phyloP scores from a whole-genome alignment of 371 early-diverging fungal species.

The Blakeslea trispora region DNA sequence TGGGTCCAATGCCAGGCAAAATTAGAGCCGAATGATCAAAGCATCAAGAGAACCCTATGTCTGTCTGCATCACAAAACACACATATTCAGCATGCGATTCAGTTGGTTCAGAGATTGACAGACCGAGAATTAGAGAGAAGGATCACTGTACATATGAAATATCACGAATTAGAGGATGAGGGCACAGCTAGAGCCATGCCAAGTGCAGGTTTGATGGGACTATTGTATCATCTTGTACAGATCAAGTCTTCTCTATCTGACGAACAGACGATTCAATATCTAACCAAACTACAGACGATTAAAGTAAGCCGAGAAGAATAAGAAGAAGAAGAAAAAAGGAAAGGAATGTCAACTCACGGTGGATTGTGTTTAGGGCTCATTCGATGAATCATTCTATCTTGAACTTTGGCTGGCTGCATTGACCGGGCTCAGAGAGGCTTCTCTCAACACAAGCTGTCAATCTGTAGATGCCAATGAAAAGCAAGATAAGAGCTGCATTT shows the following conservation, averaged over 20 bases:
- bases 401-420: slow-evolving; percentile 50
- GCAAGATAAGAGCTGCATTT: slow-evolving; percentile 20
- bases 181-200: slow-evolving; percentile 58
- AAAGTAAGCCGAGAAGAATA: slow-evolving; percentile 30
- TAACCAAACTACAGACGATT: slow-evolving; percentile 46
- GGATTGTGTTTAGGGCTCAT: slow-evolving; percentile 46
- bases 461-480: slow-evolving; percentile 1
- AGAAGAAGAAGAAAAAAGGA: neutral
- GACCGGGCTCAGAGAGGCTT: slow-evolving; percentile 50
- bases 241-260: slow-evolving; percentile 46
- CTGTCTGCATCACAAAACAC: slow-evolving; percentile 26
- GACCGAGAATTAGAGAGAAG: slow-evolving; percentile 43
- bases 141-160: slow-evolving; percentile 53
- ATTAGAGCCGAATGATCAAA: slow-evolving; percentile 1
- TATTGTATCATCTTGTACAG: slow-evolving; percentile 52
- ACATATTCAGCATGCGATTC: slow-evolving; percentile 35
- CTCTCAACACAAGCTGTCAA: slow-evolving; percentile 36
- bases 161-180: slow-evolving; percentile 56
- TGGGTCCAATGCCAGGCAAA: slow-evolving; percentile 20
- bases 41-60: neutral
- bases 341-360: too few relatives aligned
- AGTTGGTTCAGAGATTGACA: slow-evolving; percentile 39
- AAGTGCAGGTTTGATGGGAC: slow-evolving; percentile 52
- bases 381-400: slow-evolving; percentile 52
- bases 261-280: slow-evolving; percentile 40